These are phyloP conservation scores for Pythium aquatile DNA, from an alignment of 352 stramenopile species.

Conservation along the genomic window DNA sequence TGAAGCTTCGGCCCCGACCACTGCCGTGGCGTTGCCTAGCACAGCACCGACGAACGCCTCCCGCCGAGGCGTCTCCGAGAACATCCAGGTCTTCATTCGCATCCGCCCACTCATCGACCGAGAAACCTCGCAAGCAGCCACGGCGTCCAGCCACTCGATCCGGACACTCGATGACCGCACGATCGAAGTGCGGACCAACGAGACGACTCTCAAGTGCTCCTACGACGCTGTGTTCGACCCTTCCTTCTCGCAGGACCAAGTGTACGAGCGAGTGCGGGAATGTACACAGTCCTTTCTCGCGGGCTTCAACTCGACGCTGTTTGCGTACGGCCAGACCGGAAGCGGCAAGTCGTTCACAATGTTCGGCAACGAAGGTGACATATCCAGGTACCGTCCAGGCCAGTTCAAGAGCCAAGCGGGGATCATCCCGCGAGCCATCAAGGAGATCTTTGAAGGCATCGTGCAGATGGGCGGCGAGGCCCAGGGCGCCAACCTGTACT, in stretches of 20 bases:
- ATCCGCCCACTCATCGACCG: conserved; percentile 79
- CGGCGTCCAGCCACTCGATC: conserved; percentile 19
- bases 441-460: conserved; percentile 76
- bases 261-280: conserved; percentile 76
- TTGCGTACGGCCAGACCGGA: conserved; percentile 83
- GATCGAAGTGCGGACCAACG: conserved; percentile 70
- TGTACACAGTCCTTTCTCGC: conserved; percentile 78
- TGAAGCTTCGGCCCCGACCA: background rate
- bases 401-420: conserved; percentile 82
- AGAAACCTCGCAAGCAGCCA: conserved; percentile 34
- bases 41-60: background rate
- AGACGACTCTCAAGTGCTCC: conserved; percentile 71
- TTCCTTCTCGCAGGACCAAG: conserved; percentile 68
- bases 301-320: conserved; percentile 84
- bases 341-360: conserved; percentile 89
- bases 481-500: conserved; percentile 55
- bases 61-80: conserved; percentile 44
- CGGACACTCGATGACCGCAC: conserved; percentile 36
- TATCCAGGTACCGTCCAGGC: conserved; percentile 65
- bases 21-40: conserved; percentile 4
- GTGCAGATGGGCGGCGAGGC: conserved; percentile 55
- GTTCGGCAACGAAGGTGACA: conserved; percentile 75
- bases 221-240: conserved; percentile 84
- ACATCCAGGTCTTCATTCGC: conserved; percentile 84
- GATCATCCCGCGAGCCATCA: conserved; percentile 89